These are phyloP conservation scores for Fraxinus ornus DNA, from an alignment of 305 asterid species.

Conservation along the genomic window DNA sequence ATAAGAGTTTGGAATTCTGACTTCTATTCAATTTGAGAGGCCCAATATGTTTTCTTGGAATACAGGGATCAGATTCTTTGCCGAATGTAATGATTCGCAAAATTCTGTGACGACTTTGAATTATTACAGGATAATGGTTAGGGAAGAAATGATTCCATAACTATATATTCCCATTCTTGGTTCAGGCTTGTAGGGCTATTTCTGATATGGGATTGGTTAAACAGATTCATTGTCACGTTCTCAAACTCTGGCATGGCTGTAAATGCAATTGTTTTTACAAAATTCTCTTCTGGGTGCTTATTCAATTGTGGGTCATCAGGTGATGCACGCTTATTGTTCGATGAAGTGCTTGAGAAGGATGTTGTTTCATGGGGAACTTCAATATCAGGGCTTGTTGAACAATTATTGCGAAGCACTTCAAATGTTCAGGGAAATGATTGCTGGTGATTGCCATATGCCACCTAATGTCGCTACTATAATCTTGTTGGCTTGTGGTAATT, in stretches of 20 bases:
- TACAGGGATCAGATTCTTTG: slow-evolving; percentile 51
- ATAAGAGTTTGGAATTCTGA: slow-evolving; percentile 32
- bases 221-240: slow-evolving; percentile 38
- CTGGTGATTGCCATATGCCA: slow-evolving; percentile 12
- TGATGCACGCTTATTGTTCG: slow-evolving; percentile 40
- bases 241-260: slow-evolving; percentile 27
- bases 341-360: slow-evolving; percentile 52
- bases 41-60: slow-evolving; percentile 58
- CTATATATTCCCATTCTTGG: slow-evolving; percentile 53
- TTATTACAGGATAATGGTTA: slow-evolving; percentile 38
- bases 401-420: slow-evolving; percentile 30
- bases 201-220: slow-evolving; percentile 28
- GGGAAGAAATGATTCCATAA: slow-evolving; percentile 29
- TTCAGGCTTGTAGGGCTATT: slow-evolving; percentile 37
- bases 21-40: slow-evolving; percentile 31
- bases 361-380: slow-evolving; percentile 55
- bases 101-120: slow-evolving; percentile 23
- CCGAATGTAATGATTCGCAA: slow-evolving; percentile 11
- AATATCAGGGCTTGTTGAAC: slow-evolving; percentile 49
- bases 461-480: slow-evolving; percentile 40
- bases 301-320: slow-evolving; percentile 14
- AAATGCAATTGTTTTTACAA: slow-evolving; percentile 27
- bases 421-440: slow-evolving; percentile 27
- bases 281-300: slow-evolving; percentile 37
- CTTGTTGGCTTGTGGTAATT: slow-evolving; percentile 50